phyloP scores from a whole-genome alignment of 192 early-diverging fungal species.

The Allomyces macrogynus region DNA sequence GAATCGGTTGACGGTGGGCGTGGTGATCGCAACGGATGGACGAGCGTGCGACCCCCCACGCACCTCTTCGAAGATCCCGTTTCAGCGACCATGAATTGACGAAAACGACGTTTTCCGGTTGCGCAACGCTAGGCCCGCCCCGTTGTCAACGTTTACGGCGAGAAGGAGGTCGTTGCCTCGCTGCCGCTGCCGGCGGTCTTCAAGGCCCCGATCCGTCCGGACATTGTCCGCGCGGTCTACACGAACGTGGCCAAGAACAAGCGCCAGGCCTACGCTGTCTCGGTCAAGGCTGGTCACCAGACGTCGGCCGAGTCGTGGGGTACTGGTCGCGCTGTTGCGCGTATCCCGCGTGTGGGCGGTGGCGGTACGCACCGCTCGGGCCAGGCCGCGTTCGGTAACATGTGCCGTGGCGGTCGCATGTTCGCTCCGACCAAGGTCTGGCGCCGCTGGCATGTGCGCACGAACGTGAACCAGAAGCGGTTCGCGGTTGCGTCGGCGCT shows the following conservation, averaged over 20 bases:
- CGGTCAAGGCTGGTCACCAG: conserved; percentile 92
- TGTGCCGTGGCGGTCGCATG: conserved; percentile 98
- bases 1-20: too few species aligned
- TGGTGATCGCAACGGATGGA: too few species aligned
- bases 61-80: too few species aligned
- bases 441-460: conserved; percentile 99
- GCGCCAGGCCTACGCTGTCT: conserved; percentile 89
- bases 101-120: too few species aligned
- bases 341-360: conserved; percentile 96
- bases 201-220: conserved; percentile 89
- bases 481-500: conserved; percentile 91
- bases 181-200: conserved; percentile 76
- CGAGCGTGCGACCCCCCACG: too few species aligned
- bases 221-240: conserved; percentile 87
- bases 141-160: conserved; percentile 74
- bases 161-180: conserved; percentile 47
- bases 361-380: conserved; percentile 91
- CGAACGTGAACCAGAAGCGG: conserved; percentile 95
- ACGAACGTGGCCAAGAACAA: conserved; percentile 98
- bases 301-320: conserved; percentile 97
- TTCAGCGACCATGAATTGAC: too few species aligned
- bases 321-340: conserved; percentile 93
- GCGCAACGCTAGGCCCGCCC: conserved; percentile 41
- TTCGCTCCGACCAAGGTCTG: conserved; percentile 99
- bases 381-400: conserved; percentile 99